Evolutionary conservation across 177 flowering plant species (phyloP).

Genomic region (Tripterygium wilfordii): DNA sequence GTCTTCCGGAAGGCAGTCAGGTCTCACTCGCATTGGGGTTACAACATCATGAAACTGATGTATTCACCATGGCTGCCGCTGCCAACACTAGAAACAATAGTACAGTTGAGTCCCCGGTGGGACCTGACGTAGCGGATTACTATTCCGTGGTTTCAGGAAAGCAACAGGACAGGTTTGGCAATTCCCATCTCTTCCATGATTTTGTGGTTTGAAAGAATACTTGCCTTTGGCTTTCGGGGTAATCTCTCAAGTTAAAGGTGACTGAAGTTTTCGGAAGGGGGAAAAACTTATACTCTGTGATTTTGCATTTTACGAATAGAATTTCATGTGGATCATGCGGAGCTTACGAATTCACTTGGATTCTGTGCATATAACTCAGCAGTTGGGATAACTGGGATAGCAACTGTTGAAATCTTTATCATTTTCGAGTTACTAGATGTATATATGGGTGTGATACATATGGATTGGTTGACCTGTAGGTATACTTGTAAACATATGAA

Average conservation of each 20-base stretch:
- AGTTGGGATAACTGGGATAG: no score
- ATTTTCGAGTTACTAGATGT: no score
- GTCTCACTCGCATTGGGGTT: conserved; percentile 39
- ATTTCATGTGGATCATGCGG: no score
- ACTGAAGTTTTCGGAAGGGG: not conserved
- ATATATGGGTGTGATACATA: no score
- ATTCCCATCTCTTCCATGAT: conserved; percentile 27
- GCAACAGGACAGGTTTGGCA: conserved; percentile 29
- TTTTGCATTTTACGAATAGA: no score
- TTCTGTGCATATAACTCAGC: no score
- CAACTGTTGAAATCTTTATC: no score
- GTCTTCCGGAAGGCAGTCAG: conserved; percentile 9
- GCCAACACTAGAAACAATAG: conserved; percentile 3
- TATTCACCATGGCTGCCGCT: conserved; percentile 4
- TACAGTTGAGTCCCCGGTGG: conserved; percentile 8
- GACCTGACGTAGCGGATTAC: conserved; percentile 16
- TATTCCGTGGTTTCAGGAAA: conserved; percentile 21
- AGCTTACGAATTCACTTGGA: no score
- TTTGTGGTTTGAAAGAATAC: conserved; percentile 24
- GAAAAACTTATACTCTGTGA: not conserved
- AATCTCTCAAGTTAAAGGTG: no score
- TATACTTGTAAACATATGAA: conserved; percentile 9
- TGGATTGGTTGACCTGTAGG: no score
- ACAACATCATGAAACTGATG: conserved; percentile 20
- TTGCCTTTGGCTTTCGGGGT: not conserved